phyloP scores from a whole-genome alignment of 768 basidiomycete genomes.

The Suillus hirtellus region DNA sequence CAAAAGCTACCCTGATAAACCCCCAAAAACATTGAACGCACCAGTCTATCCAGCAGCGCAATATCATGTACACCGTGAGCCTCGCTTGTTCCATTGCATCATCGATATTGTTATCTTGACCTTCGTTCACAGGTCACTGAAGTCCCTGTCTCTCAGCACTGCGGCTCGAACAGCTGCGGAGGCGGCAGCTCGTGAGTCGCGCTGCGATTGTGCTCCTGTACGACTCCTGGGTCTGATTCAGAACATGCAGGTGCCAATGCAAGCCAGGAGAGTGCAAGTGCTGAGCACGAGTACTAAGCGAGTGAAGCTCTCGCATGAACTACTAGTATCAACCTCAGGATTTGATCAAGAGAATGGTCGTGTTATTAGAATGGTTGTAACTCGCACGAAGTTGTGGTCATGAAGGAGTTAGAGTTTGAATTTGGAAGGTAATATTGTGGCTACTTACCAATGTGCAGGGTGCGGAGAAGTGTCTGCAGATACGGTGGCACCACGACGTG shows the following conservation, averaged over 20 bases:
- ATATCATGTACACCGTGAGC: background rate
- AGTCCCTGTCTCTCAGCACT: background rate
- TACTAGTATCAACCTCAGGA: background rate
- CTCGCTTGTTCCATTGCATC: background rate
- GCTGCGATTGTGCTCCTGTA: background rate
- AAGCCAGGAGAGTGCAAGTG: conserved; percentile 1
- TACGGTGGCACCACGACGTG: too few species aligned
- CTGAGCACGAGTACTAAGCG: background rate
- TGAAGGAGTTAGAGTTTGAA: background rate
- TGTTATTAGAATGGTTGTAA: background rate
- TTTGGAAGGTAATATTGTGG: too few species aligned
- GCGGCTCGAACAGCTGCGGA: background rate
- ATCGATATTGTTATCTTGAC: background rate
- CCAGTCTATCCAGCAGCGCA: background rate
- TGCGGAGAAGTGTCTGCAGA: background rate
- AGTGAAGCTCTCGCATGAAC: background rate
- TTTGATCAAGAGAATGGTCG: background rate
- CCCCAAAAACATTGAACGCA: background rate
- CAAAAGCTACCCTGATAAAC: background rate
- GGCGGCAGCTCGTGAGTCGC: background rate
- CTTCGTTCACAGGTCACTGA: background rate
- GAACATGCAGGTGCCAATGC: background rate
- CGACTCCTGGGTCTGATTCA: background rate
- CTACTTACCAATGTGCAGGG: background rate
- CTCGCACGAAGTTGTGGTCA: too few species aligned